Percentiles rank a stretch among this genome's conserved stretches.
phyloP scores from a whole-genome alignment of 176 grass and related monocot species.

The Oryza glumipatula region DNA sequence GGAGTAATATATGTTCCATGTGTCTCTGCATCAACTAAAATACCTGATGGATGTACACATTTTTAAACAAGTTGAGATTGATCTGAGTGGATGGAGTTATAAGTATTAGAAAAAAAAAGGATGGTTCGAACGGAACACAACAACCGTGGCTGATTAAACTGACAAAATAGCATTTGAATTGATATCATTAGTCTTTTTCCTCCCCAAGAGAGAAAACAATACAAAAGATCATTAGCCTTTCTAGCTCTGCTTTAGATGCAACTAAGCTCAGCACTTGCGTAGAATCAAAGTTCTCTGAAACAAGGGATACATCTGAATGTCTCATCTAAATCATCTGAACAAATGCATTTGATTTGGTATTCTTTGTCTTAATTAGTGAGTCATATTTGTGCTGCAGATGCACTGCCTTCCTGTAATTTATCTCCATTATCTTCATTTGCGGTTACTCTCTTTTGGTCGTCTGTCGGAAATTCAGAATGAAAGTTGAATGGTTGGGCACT shows the following conservation, averaged over 20 bases:
- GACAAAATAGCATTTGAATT: conserved; percentile 9
- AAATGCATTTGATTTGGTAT: neutral
- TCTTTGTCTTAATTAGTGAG: neutral
- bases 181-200: conserved; percentile 31
- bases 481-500: neutral
- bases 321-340: neutral
- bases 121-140: conserved; percentile 2
- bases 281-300: neutral
- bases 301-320: neutral
- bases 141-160: conserved; percentile 39
- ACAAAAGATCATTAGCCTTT: conserved; percentile 20
- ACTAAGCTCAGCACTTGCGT: conserved; percentile 17
- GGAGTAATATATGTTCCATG: too few relatives aligned
- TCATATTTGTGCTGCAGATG: neutral
- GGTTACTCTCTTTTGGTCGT: neutral
- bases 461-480: conserved; percentile 4
- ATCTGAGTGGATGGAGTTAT: conserved; percentile 35
- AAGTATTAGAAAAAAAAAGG: neutral
- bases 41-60: too few relatives aligned
- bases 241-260: conserved; percentile 46
- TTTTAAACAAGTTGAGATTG: neutral
- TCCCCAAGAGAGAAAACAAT: neutral
- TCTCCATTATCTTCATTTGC: neutral
- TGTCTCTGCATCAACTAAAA: too few relatives aligned
- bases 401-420: neutral